A percentile compares a stretch with the other conserved stretches of the same genome.
Evolutionary conservation across 768 basidiomycete genomes (phyloP).

Genomic region (Amanita fuliginea): DNA sequence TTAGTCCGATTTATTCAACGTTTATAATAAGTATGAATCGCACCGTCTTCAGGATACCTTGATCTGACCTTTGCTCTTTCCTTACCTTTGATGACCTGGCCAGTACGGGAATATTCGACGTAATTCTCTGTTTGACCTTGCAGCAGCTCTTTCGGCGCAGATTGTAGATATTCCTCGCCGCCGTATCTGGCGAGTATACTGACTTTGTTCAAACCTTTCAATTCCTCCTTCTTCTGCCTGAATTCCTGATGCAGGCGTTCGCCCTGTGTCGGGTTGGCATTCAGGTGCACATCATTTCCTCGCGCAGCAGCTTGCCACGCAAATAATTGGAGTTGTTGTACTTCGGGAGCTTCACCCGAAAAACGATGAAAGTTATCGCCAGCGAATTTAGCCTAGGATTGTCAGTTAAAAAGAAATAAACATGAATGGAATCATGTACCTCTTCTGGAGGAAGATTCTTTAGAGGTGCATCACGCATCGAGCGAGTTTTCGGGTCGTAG

Average conservation of each 20-base stretch:
- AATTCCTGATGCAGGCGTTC: slow-evolving; percentile 87
- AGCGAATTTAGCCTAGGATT: slow-evolving; percentile 67
- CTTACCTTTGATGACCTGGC: slow-evolving; percentile 83
- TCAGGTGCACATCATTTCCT: slow-evolving; percentile 91
- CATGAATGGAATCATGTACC: slow-evolving; percentile 32
- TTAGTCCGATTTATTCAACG: slow-evolving; percentile 6
- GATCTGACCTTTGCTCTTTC: slow-evolving; percentile 81
- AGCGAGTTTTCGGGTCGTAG: slow-evolving; percentile 98
- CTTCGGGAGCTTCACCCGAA: slow-evolving; percentile 87
- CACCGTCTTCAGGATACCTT: slow-evolving; percentile 96
- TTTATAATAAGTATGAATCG: slow-evolving; percentile 16
- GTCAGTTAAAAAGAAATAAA: background rate
- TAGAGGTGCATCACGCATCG: slow-evolving; percentile 95
- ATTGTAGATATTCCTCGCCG: slow-evolving; percentile 85
- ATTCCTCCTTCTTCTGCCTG: slow-evolving; percentile 82
- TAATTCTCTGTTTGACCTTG: slow-evolving; percentile 96
- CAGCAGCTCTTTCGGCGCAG: slow-evolving; percentile 84
- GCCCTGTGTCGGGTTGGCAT: slow-evolving; percentile 94
- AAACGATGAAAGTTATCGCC: slow-evolving; percentile 94
- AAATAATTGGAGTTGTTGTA: slow-evolving; percentile 89
- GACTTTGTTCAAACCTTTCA: slow-evolving; percentile 81
- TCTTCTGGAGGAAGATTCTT: slow-evolving; percentile 77
- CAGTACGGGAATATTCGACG: slow-evolving; percentile 91
- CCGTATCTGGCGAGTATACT: slow-evolving; percentile 91
- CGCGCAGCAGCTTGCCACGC: slow-evolving; percentile 93